These are phyloP conservation scores for Sanghuangporus baumii DNA, from an alignment of 1,284 basidiomycete genomes.

Conservation along the genomic window DNA sequence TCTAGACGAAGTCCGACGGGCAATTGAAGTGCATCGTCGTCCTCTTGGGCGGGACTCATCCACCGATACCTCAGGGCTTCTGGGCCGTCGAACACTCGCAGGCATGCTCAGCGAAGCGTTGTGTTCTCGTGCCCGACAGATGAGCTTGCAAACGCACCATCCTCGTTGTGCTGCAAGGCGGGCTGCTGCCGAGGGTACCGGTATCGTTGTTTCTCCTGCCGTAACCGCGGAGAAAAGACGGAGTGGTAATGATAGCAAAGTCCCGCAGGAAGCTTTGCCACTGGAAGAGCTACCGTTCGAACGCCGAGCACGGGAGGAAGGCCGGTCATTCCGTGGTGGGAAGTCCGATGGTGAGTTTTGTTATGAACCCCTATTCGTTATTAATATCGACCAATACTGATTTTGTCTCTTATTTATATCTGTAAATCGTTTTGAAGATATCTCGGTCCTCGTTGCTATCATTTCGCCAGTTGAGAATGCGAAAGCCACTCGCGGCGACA, in stretches of 20 bases:
- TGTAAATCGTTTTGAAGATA: slow-evolving; percentile 39
- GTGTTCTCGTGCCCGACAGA: slow-evolving; percentile 60
- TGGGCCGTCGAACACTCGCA: slow-evolving; percentile 52
- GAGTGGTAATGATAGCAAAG: background rate
- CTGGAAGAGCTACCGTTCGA: slow-evolving; percentile 62
- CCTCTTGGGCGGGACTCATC: slow-evolving; percentile 5
- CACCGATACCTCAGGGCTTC: slow-evolving; percentile 22
- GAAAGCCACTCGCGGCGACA: background rate
- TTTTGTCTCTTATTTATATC: background rate
- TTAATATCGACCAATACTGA: background rate
- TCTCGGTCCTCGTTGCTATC: slow-evolving; percentile 44
- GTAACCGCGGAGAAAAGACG: slow-evolving; percentile 20
- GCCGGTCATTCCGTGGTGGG: slow-evolving; percentile 60
- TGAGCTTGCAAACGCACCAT: slow-evolving; percentile 40
- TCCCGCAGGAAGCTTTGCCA: background rate
- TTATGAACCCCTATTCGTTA: background rate
- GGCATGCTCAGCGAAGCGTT: slow-evolving; percentile 66
- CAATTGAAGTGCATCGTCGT: slow-evolving; percentile 1
- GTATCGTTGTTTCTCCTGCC: background rate
- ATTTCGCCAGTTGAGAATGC: slow-evolving; percentile 23
- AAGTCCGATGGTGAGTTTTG: slow-evolving; percentile 64
- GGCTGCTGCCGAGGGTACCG: background rate
- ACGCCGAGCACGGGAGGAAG: slow-evolving; percentile 57
- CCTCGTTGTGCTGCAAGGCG: slow-evolving; percentile 9
- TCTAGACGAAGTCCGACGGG: slow-evolving; percentile 70